A percentile compares a stretch with the other conserved stretches of the same genome.
Conservation (phyloP, 2,329 filamentous ascomycete species). For the Fusarium euwallaceae region DNA sequence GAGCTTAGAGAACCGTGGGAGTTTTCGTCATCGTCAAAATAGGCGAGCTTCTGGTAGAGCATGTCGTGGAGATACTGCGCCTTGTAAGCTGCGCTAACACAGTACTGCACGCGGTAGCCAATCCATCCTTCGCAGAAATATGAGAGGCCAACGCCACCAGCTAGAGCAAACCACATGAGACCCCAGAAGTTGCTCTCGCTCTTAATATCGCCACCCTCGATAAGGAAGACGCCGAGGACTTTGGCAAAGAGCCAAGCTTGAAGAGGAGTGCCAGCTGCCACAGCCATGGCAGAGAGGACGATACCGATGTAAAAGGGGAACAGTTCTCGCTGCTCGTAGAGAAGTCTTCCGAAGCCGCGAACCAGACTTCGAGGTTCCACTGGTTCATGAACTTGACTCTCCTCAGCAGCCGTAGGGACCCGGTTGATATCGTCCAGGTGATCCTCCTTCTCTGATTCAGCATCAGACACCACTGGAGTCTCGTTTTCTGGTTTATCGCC, state of each 20-base stretch:
- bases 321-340: slow-evolving; percentile 36
- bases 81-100: slow-evolving; percentile 43
- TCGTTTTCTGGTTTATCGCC: not conserved
- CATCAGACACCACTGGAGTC: not conserved
- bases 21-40: slow-evolving; percentile 49
- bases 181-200: slow-evolving; percentile 46
- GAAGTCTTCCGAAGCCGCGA: slow-evolving; percentile 33
- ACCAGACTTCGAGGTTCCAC: slow-evolving; percentile 11
- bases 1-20: slow-evolving; percentile 47
- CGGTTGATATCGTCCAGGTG: not conserved
- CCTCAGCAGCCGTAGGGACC: accelerated
- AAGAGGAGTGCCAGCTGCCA: slow-evolving; percentile 45
- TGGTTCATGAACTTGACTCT: not conserved
- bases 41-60: slow-evolving; percentile 46
- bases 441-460: not conserved
- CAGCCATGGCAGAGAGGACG: slow-evolving; percentile 43
- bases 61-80: slow-evolving; percentile 48
- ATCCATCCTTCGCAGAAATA: slow-evolving; percentile 46
- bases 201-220: slow-evolving; percentile 46
- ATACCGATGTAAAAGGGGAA: slow-evolving; percentile 45
- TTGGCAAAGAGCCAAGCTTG: slow-evolving; percentile 50
- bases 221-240: slow-evolving; percentile 44
- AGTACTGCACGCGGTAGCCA: slow-evolving; percentile 20
- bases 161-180: slow-evolving; percentile 50
- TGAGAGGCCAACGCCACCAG: slow-evolving; percentile 45